Evolutionary conservation across 164 flowering plant genomes (phyloP).

Genomic region (Vitis vinifera): DNA sequence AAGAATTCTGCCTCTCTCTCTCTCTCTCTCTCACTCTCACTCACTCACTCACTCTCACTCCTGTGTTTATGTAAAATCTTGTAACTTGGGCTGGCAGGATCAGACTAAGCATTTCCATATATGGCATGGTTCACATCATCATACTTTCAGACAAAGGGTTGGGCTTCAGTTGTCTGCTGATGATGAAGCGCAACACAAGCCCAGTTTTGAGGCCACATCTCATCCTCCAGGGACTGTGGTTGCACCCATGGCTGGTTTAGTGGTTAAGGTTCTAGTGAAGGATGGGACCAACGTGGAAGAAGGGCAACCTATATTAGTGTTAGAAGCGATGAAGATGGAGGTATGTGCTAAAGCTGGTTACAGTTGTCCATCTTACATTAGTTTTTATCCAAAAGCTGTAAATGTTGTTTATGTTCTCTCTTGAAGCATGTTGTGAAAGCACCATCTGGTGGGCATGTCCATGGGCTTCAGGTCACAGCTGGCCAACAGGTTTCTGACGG

Average conservation of each 20-base stretch:
- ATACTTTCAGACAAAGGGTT: constrained; percentile 61
- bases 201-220: constrained; percentile 39
- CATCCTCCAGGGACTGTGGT: constrained; percentile 75
- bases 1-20: background rate
- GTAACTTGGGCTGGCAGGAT: constrained; percentile 44
- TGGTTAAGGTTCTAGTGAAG: constrained; percentile 78
- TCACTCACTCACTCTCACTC: background rate
- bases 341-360: constrained; percentile 36
- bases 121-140: constrained; percentile 80
- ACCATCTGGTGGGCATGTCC: constrained; percentile 62
- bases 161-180: constrained; percentile 46
- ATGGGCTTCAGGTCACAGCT: constrained; percentile 57
- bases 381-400: background rate
- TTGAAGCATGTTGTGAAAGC: constrained; percentile 89
- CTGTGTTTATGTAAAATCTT: constrained; percentile 1
- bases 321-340: constrained; percentile 99
- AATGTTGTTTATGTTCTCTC: background rate
- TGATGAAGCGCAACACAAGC: constrained; percentile 49
- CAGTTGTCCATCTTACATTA: constrained; percentile 4
- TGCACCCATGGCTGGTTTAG: constrained; percentile 97
- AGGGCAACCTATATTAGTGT: constrained; percentile 76
- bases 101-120: constrained; percentile 62
- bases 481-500: constrained; percentile 90
- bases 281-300: constrained; percentile 64
- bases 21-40: background rate